Conservation (phyloP, 139 green algal genomes). For the Gonium pectorale region DNA sequence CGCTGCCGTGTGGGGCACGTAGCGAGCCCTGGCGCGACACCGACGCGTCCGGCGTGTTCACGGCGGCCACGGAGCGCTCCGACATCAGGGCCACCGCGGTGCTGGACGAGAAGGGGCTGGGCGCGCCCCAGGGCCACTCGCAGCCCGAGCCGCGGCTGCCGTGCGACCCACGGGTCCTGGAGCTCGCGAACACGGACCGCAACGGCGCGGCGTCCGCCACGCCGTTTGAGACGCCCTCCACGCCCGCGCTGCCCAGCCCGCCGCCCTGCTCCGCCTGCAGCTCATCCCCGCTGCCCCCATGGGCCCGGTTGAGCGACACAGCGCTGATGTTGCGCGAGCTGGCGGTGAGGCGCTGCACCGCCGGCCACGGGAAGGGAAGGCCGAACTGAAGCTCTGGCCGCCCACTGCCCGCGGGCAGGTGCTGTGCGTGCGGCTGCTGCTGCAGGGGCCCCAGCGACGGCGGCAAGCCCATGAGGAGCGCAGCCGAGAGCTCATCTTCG, state of each 20-base stretch:
- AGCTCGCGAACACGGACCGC: not conserved
- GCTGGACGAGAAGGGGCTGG: not conserved
- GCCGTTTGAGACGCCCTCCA: not conserved
- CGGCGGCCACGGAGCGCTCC: too few relatives aligned
- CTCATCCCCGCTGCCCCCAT: not conserved
- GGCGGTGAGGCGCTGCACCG: not conserved
- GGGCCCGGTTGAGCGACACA: too few relatives aligned
- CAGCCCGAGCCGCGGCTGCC: not conserved
- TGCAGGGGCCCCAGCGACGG: not conserved
- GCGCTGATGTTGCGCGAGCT: not conserved
- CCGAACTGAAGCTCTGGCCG: not conserved
- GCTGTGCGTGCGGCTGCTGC: not conserved
- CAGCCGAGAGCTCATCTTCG: not conserved
- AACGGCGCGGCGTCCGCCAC: not conserved
- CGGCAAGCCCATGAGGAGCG: not conserved
- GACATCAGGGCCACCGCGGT: not conserved
- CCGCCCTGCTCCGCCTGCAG: not conserved
- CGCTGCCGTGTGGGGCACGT: not conserved
- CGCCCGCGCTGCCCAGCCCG: not conserved
- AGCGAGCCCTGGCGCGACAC: not conserved
- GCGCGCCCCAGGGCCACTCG: not conserved
- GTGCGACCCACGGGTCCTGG: not conserved
- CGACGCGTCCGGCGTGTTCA: not conserved
- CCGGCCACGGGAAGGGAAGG: too few relatives aligned
- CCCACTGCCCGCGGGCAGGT: too few relatives aligned